Percentiles rank a stretch among this genome's conserved stretches.
Evolutionary conservation across 176 grass and related monocot species (phyloP).

Genomic region (Ananas comosus): DNA sequence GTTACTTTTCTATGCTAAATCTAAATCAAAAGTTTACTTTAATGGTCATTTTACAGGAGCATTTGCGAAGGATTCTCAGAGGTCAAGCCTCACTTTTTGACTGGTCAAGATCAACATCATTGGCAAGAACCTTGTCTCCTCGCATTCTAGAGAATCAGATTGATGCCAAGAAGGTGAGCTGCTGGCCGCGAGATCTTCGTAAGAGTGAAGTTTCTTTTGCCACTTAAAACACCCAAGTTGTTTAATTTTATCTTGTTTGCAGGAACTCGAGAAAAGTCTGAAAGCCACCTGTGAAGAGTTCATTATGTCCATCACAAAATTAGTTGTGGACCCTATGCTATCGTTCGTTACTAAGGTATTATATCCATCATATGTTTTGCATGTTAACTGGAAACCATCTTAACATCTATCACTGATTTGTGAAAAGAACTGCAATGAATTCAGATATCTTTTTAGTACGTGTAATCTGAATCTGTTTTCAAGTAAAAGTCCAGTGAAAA

Average conservation of each 20-base stretch:
- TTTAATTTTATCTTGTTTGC: slow-evolving; percentile 19
- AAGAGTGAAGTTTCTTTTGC: slow-evolving; percentile 2
- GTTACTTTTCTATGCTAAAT: background rate
- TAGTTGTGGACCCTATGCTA: slow-evolving; percentile 96
- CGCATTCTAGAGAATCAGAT: slow-evolving; percentile 85
- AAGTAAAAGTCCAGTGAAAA: too few relatives aligned
- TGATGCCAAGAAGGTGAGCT: slow-evolving; percentile 82
- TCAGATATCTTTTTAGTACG: too few relatives aligned
- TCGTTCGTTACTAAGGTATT: slow-evolving; percentile 96
- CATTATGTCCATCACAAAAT: slow-evolving; percentile 94
- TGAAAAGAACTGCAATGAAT: too few relatives aligned
- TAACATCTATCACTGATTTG: too few relatives aligned
- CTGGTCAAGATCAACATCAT: slow-evolving; percentile 90
- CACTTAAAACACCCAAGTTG: background rate
- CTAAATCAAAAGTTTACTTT: background rate
- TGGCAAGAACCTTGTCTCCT: slow-evolving; percentile 84
- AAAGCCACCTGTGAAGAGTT: slow-evolving; percentile 96
- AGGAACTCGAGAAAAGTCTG: slow-evolving; percentile 94
- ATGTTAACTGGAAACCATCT: background rate
- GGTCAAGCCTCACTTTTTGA: slow-evolving; percentile 96
- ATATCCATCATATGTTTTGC: background rate
- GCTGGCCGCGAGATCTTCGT: slow-evolving; percentile 1
- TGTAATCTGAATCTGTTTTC: too few relatives aligned
- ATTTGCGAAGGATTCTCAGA: slow-evolving; percentile 95
- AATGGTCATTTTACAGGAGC: slow-evolving; percentile 45